Evolutionary conservation across 2,329 filamentous ascomycete genomes (phyloP).

Genomic region (Rosellinia necatrix): DNA sequence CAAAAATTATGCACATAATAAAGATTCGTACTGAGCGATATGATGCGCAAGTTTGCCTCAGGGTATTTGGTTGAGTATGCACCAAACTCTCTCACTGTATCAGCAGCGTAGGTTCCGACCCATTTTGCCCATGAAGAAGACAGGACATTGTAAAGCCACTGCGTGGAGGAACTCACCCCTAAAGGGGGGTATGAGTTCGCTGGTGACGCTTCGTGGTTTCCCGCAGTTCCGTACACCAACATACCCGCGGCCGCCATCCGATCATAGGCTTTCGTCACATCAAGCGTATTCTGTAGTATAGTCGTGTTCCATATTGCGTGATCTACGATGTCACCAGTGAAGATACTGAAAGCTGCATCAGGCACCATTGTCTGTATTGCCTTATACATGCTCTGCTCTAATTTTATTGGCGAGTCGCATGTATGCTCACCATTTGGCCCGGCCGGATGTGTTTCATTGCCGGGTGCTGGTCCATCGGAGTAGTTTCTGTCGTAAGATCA

Average conservation of each 20-base stretch:
- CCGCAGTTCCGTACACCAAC: conserved; percentile 56
- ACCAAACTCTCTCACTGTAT: conserved; percentile 48
- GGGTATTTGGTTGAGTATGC: conserved; percentile 55
- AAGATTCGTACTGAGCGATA: conserved; percentile 64
- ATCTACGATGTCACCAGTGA: conserved; percentile 64
- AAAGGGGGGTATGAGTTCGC: conserved; percentile 55
- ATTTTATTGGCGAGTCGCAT: conserved; percentile 55
- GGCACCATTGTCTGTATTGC: conserved; percentile 53
- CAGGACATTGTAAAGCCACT: conserved; percentile 59
- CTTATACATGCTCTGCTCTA: conserved; percentile 61
- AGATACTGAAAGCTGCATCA: conserved; percentile 58
- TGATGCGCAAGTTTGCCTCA: conserved; percentile 56
- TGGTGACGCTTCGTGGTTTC: conserved; percentile 62
- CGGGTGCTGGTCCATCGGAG: conserved; percentile 51
- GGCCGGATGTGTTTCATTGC: conserved; percentile 53
- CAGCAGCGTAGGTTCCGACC: conserved; percentile 47
- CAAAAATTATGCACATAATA: conserved; percentile 64
- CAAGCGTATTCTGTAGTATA: conserved; percentile 35
- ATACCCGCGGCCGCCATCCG: conserved; percentile 50
- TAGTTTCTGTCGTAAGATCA: conserved; percentile 46
- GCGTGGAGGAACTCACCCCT: conserved; percentile 45
- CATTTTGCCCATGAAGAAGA: conserved; percentile 52
- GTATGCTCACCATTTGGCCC: conserved; percentile 57
- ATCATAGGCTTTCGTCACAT: conserved; percentile 51
- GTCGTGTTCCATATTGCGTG: conserved; percentile 56